These are phyloP conservation scores for Termitomyces sp. DNA, from an alignment of 768 basidiomycete genomes.

Conservation along the genomic window DNA sequence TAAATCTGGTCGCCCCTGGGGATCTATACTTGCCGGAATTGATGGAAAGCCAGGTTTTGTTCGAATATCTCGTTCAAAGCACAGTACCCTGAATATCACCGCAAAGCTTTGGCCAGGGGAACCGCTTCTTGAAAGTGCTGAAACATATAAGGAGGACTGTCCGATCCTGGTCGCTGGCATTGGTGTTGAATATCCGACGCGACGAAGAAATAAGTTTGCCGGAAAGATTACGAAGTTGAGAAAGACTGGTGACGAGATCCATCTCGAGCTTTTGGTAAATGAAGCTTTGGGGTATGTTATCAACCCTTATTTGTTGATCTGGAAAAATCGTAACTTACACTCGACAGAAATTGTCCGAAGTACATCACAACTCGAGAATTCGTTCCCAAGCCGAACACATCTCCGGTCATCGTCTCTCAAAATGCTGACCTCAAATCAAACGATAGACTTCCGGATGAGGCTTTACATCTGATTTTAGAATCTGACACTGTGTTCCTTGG, in stretches of 20 bases:
- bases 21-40: constrained; percentile 42
- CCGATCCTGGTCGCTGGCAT: constrained; percentile 45
- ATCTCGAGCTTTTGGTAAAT: constrained; percentile 41
- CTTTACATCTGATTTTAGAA: constrained; percentile 39
- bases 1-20: constrained; percentile 47
- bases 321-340: neutral
- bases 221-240: constrained; percentile 34
- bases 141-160: constrained; percentile 2
- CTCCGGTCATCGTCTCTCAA: constrained; percentile 32
- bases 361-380: constrained; percentile 58
- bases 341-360: constrained; percentile 58
- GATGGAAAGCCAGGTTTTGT: constrained; percentile 45
- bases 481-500: constrained; percentile 54
- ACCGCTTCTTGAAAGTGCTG: constrained; percentile 37
- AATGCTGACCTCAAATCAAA: constrained; percentile 22
- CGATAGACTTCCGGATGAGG: constrained; percentile 43
- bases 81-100: constrained; percentile 32
- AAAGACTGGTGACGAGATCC: constrained; percentile 19
- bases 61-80: constrained; percentile 21
- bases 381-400: constrained; percentile 30
- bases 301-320: neutral
- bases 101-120: constrained; percentile 49
- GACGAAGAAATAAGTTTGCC: constrained; percentile 59
- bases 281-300: constrained; percentile 50
- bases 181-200: constrained; percentile 51